Base-by-base conservation (phyloP, 2,329 filamentous ascomycete genomes). In the Pseudopyrenochaeta lycopersici region DNA sequence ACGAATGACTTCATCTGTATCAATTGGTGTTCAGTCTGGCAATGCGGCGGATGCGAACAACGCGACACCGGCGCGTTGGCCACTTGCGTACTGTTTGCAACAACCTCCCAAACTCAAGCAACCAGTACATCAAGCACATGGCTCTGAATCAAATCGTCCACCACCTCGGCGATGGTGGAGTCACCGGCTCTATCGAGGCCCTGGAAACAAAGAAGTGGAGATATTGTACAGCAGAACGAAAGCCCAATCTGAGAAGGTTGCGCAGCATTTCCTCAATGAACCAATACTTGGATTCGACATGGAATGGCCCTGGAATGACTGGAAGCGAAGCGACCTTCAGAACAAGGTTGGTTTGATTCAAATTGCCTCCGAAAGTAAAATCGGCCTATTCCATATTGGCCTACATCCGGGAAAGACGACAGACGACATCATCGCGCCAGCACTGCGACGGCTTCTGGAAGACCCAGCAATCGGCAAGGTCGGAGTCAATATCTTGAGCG, bases 261-360 rank as follows among this genome's bases (percentile, higher is more conserved):
- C 85, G 15, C 74, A 84, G 52, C 82, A 89, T 52, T 97, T 97
- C 63, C 69, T 87, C 33, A 62, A 83, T 21, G 86, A 95, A 66
- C 80, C 85, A 33, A 76, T 96, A 2, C 72, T 97, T n/a, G 93
- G 93, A 0, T 92, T 97, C 56, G 93, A 97, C 67, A 82, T 97
- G 57, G 94, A 97, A 77, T 97, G 94, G 93, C 82, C 86, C 46
- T 63, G 60, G 32, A 56, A 83, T 5, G 81, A 85, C 0, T 77
- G 70, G 5, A 80, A 72, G 17, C 64, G 60, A 7, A 72, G 81
- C 2, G 80, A 81, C 2, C 76, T 87, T 3, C 88, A 90, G 60
- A 80, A 83, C 46, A 91, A 92, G 56, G 85, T 96, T 6, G 93
- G 90, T 0, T 76, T 97, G 32, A 88, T 97, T 38, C 94, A 97